phyloP scores from a whole-genome alignment of 371 early-diverging fungal genomes.

The Blakeslea trispora region DNA sequence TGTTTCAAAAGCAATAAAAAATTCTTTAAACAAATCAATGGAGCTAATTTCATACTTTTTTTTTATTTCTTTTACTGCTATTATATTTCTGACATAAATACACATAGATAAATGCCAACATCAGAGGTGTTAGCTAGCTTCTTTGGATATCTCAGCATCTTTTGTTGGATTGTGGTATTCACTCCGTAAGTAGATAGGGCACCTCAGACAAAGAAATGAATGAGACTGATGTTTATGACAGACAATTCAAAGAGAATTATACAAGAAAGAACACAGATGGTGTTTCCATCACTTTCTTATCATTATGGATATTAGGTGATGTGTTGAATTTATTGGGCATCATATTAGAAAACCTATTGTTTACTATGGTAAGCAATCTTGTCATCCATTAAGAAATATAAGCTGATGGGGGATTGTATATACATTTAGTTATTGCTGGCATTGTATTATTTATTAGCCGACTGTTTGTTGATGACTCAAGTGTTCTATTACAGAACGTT shows the following conservation, averaged over 20 bases:
- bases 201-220: no score
- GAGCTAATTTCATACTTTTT: no score
- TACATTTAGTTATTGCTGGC: conserved; percentile 52
- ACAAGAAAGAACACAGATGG: conserved; percentile 61
- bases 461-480: conserved; percentile 54
- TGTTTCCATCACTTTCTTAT: conserved; percentile 68
- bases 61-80: background rate
- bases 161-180: conserved; percentile 70
- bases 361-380: conserved; percentile 58
- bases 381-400: no score
- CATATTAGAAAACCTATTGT: conserved; percentile 66
- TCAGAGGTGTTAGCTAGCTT: conserved; percentile 30
- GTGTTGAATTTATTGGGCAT: conserved; percentile 78
- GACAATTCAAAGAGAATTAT: conserved; percentile 70
- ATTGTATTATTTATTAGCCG: conserved; percentile 53
- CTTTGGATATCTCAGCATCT: conserved; percentile 57
- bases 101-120: background rate
- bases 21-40: no score
- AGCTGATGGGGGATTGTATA: no score
- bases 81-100: no score
- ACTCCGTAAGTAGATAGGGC: conserved; percentile 58
- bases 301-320: conserved; percentile 85
- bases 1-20: no score
- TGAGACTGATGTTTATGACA: conserved; percentile 16
- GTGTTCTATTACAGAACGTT: conserved; percentile 54